Evolutionary conservation across 495 filamentous ascomycete species (phyloP).

Genomic region (Daldinia grandis): DNA sequence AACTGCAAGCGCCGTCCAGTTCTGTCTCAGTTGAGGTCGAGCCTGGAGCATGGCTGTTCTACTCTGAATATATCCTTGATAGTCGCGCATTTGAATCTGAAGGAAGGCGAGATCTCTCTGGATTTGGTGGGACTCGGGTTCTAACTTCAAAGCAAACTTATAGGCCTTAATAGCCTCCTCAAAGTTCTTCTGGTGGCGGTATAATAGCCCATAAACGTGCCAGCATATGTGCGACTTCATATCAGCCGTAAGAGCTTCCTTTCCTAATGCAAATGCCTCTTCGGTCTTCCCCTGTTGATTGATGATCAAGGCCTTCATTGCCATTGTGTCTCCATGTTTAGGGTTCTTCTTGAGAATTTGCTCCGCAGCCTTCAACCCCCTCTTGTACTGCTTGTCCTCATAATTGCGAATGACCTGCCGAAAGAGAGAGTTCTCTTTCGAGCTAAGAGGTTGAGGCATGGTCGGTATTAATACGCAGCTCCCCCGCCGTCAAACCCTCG

Average conservation of each 20-base stretch:
- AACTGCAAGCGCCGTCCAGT: conserved; percentile 95
- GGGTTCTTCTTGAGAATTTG: conserved; percentile 94
- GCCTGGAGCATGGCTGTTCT: conserved; percentile 83
- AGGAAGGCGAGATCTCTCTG: conserved; percentile 91
- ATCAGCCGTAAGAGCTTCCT: conserved; percentile 87
- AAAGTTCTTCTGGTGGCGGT: conserved; percentile 92
- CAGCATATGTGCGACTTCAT: conserved; percentile 99
- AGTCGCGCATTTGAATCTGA: conserved; percentile 97
- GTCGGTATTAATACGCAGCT: conserved; percentile 29
- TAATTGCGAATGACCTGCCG: conserved; percentile 92
- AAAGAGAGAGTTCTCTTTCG: conserved; percentile 94
- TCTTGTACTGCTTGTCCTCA: conserved; percentile 98
- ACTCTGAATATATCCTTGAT: conserved; percentile 89
- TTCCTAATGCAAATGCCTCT: conserved; percentile 92
- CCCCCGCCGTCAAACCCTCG: conserved; percentile 23
- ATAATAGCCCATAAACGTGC: conserved; percentile 98
- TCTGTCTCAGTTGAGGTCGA: conserved; percentile 79
- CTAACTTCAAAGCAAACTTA: conserved; percentile 88
- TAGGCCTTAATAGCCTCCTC: conserved; percentile 99
- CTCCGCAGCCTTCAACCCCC: conserved; percentile 90
- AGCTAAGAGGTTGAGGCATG: conserved; percentile 84
- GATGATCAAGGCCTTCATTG: conserved; percentile 98
- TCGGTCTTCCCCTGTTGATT: conserved; percentile 88
- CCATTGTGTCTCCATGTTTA: conserved; percentile 96
- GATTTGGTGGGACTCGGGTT: conserved; percentile 93